Conservation (phyloP, 176 grass and related monocot species). For the Phyllostachys edulis region DNA sequence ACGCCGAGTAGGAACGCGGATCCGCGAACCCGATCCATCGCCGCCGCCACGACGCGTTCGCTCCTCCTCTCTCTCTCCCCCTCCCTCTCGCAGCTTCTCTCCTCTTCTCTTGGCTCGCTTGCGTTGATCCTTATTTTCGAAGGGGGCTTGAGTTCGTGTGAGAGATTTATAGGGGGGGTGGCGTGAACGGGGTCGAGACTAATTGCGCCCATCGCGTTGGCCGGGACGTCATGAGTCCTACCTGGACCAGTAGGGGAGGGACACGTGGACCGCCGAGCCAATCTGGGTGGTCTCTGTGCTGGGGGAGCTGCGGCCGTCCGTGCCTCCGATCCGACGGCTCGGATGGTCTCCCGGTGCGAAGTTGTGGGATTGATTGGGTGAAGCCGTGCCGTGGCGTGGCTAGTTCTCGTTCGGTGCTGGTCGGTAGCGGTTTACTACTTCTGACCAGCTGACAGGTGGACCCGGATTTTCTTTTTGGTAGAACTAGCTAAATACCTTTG, state of each 20-base stretch:
- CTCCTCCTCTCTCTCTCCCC: background rate
- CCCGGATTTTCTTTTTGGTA: too few relatives aligned
- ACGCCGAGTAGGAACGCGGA: constrained; percentile 57
- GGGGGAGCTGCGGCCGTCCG: constrained; percentile 37
- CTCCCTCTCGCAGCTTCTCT: background rate
- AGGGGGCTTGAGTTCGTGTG: background rate
- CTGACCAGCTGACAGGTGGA: too few relatives aligned
- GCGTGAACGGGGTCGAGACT: background rate
- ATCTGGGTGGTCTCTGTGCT: constrained; percentile 42
- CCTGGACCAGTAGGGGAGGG: background rate
- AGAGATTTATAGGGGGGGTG: constrained; percentile 39
- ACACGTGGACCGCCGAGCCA: constrained; percentile 33
- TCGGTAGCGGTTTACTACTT: background rate
- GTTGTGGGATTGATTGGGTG: constrained; percentile 4
- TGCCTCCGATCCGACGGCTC: constrained; percentile 22
- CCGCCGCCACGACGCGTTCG: background rate
- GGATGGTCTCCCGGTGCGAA: background rate
- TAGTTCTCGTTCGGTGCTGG: background rate
- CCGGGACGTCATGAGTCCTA: constrained; percentile 43
- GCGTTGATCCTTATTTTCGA: background rate
- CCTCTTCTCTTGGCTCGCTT: background rate
- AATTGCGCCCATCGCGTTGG: constrained; percentile 26
- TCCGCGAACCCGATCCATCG: constrained; percentile 61
- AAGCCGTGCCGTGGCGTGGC: constrained; percentile 18
- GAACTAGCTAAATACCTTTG: too few relatives aligned